Conservation (phyloP, 148 eudicot genomes). For the Oxyria digyna region DNA sequence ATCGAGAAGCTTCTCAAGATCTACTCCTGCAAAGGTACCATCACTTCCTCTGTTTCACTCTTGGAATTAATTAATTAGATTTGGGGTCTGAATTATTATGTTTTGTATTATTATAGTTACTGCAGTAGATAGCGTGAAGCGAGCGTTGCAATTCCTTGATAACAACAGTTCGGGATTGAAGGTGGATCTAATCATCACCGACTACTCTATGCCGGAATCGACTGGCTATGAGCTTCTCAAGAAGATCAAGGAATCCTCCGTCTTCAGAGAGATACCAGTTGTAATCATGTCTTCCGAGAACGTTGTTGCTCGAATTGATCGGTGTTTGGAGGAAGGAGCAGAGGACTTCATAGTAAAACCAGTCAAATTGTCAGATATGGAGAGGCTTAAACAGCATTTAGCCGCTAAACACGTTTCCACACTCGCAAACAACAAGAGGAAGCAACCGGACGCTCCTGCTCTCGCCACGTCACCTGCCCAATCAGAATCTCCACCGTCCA, state of each 20-base stretch:
- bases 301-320: conserved; percentile 15
- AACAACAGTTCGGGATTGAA: conserved; percentile 39
- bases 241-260: conserved; percentile 36
- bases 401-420: neutral
- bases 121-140: conserved; percentile 72
- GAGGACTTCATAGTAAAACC: conserved; percentile 59
- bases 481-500: neutral
- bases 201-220: conserved; percentile 96
- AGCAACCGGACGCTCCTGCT: conserved; percentile 9
- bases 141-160: conserved; percentile 57
- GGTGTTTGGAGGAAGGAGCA: conserved; percentile 61
- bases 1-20: conserved; percentile 46
- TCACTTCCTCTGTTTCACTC: neutral
- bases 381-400: neutral
- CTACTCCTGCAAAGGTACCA: conserved; percentile 48
- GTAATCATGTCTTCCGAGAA: conserved; percentile 16
- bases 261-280: conserved; percentile 11
- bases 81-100: neutral
- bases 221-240: conserved; percentile 84
- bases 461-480: neutral
- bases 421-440: neutral
- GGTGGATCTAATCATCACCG: conserved; percentile 81
- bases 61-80: neutral
- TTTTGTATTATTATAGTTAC: conserved; percentile 37
- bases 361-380: conserved; percentile 41